Evolutionary conservation across 148 eudicot genomes (phyloP).

Genomic region (Selenicereus undatus): DNA sequence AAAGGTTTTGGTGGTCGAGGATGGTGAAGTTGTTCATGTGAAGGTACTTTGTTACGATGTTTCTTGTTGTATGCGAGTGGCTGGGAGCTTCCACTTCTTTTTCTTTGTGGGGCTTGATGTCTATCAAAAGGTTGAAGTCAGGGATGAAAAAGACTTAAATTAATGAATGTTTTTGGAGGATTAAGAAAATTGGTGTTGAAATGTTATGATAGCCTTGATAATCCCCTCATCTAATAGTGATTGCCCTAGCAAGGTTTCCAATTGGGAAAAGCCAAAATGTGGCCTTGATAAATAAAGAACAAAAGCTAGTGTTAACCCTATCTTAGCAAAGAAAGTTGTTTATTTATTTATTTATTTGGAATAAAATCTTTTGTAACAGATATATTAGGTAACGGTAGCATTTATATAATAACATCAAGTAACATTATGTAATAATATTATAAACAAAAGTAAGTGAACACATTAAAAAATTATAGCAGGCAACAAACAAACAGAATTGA

Average conservation of each 20-base stretch:
- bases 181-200: not conserved
- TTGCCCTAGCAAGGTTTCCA: not conserved
- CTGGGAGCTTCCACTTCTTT: not conserved
- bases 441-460: no score
- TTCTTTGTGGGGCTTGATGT: not conserved
- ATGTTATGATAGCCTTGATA: not conserved
- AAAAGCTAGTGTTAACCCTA: no score
- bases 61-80: not conserved
- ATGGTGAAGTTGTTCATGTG: slow-evolving; percentile 88
- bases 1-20: slow-evolving; percentile 88
- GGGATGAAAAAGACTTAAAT: not conserved
- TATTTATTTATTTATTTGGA: no score
- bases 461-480: no score
- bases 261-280: not conserved
- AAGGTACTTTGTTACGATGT: slow-evolving; percentile 51
- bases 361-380: no score
- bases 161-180: not conserved
- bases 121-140: not conserved
- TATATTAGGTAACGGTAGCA: no score
- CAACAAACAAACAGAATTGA: no score
- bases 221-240: not conserved
- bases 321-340: no score
- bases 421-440: no score
- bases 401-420: no score
- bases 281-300: not conserved